Evolutionary conservation across 1,139 yeast species (phyloP).

Genomic region (Komagataea norvegica): DNA sequence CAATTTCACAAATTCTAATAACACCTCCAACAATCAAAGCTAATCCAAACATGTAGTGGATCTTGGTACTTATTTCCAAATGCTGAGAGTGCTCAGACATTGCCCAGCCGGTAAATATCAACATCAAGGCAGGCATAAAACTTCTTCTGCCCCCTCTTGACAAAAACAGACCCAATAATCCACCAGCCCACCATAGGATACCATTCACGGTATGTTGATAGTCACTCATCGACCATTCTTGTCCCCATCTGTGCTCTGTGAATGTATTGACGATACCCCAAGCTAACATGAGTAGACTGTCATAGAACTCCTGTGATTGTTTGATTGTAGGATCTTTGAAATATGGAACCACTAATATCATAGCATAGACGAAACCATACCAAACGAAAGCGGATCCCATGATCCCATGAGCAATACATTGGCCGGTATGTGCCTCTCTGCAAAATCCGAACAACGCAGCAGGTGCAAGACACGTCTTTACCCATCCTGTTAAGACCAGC

Average conservation of each 20-base stretch:
- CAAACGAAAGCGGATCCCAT: conserved; percentile 87
- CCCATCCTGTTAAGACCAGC: conserved; percentile 51
- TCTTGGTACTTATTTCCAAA: conserved; percentile 71
- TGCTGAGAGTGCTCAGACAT: conserved; percentile 87
- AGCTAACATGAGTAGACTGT: conserved; percentile 68
- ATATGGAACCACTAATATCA: conserved; percentile 70
- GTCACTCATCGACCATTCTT: conserved; percentile 85
- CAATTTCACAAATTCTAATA: conserved; percentile 69
- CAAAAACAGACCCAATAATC: conserved; percentile 73
- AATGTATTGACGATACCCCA: conserved; percentile 95
- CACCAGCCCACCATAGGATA: conserved; percentile 94
- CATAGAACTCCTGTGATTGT: conserved; percentile 80
- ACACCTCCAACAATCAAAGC: conserved; percentile 77
- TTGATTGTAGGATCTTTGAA: conserved; percentile 44
- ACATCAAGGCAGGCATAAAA: conserved; percentile 73
- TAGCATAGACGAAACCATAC: conserved; percentile 67
- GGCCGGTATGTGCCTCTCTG: conserved; percentile 74
- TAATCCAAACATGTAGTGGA: conserved; percentile 81
- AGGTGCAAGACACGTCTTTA: conserved; percentile 75
- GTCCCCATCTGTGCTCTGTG: conserved; percentile 96
- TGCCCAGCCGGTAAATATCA: conserved; percentile 88
- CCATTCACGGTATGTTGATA: conserved; percentile 97
- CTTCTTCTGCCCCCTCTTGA: conserved; percentile 62
- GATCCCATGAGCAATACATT: conserved; percentile 93
- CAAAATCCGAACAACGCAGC: conserved; percentile 83